These are phyloP conservation scores for Suhomyces faveliae DNA, from an alignment of 805 yeast genomes.

Conservation along the genomic window DNA sequence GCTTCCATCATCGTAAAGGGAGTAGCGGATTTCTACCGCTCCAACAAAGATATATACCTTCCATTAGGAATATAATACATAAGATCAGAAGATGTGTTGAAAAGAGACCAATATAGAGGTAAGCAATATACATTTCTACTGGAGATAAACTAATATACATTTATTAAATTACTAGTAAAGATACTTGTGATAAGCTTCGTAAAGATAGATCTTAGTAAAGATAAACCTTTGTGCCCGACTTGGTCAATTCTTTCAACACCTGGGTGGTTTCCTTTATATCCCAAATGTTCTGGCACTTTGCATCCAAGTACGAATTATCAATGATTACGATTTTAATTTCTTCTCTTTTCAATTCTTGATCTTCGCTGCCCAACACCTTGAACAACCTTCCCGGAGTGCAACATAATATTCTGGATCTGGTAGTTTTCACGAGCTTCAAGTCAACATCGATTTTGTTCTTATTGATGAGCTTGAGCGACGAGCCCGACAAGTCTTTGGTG, in stretches of 20 bases:
- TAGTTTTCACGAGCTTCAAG: conserved; percentile 40
- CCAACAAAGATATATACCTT: conserved; percentile 21
- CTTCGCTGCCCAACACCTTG: conserved; percentile 47
- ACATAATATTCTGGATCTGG: conserved; percentile 52
- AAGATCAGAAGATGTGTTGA: too few species aligned
- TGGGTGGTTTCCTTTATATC: conserved; percentile 50
- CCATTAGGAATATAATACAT: conserved; percentile 17
- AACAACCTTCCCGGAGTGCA: conserved; percentile 62
- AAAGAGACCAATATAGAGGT: too few species aligned
- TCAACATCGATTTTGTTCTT: conserved; percentile 74
- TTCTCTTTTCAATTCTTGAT: conserved; percentile 35
- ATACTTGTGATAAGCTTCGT: too few species aligned
- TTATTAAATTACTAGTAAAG: too few species aligned
- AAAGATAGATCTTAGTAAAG: conserved; percentile 37
- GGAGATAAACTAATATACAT: too few species aligned
- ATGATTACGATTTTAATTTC: conserved; percentile 56
- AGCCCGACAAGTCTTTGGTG: conserved; percentile 44
- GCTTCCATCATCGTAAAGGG: conserved; percentile 3
- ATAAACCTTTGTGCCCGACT: conserved; percentile 48
- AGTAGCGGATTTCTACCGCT: conserved; percentile 25
- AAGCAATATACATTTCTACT: too few species aligned
- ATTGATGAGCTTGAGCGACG: conserved; percentile 68
- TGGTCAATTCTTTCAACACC: conserved; percentile 40
- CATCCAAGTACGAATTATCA: conserved; percentile 61
- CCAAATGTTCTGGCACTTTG: conserved; percentile 59